Conservation (phyloP, 176 grass and related monocot genomes). For the Bolboschoenus planiculmis region DNA sequence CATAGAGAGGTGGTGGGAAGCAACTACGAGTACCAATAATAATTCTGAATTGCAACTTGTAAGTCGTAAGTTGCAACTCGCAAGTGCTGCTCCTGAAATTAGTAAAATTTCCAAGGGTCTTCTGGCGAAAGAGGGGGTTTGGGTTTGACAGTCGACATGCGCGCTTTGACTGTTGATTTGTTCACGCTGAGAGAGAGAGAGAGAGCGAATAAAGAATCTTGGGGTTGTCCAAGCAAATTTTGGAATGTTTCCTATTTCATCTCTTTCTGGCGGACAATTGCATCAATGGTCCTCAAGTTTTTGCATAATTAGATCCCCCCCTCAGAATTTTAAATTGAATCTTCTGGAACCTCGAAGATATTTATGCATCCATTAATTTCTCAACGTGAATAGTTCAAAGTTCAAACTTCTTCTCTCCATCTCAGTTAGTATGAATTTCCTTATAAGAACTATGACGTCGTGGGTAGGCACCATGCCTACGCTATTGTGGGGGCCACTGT, state of each 20-base stretch:
- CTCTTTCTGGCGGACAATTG: neutral
- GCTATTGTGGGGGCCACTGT: no score
- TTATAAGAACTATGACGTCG: no score
- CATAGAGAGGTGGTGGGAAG: conserved; percentile 1
- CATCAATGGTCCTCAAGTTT: neutral
- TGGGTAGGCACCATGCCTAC: no score
- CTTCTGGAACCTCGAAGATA: neutral
- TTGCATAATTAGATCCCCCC: neutral
- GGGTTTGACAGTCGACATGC: neutral
- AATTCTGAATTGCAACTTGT: neutral
- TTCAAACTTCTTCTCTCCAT: no score
- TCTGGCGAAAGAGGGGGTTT: no score
- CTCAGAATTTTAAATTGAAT: neutral
- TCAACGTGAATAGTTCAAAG: no score
- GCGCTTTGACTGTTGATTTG: neutral
- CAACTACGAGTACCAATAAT: neutral
- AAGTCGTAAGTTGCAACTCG: neutral
- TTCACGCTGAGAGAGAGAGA: neutral
- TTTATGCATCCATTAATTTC: neutral
- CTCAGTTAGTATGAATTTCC: no score
- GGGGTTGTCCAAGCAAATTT: neutral
- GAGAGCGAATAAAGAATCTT: neutral
- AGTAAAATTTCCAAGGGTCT: neutral
- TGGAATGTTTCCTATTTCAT: neutral
- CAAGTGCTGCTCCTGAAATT: neutral